Evolutionary conservation across 805 yeast species (phyloP), one percentile per base, ranked within the genome.

Genomic region (Cyberlindnera xylosilytica): DNA sequence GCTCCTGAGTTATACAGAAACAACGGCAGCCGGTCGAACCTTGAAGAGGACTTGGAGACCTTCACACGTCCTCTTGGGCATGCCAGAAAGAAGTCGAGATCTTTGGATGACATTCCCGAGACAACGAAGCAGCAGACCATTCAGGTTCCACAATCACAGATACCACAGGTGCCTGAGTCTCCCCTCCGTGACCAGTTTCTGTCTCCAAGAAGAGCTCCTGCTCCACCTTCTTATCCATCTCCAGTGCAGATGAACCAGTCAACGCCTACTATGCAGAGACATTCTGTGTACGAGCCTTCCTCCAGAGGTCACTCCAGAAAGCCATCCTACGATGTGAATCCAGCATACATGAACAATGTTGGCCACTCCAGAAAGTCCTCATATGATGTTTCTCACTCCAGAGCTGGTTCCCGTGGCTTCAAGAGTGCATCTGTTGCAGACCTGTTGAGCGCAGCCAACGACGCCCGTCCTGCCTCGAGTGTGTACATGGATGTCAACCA

Each of bases 131-230:
- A 40, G 10, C 40, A 38, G 31, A 39, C 24, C 24, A 38, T 31
- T 36, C 52, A 37, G 10, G 56, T 47, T 6, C 56, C 61, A 27
- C 39, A 49, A 15, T 47, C 58, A 5, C 54, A 49, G 38, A 22
- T 42, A 17, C 51, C 48, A 20, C 38, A 31, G 4, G 37, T 36
- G 11, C 51, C 51, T 45, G 36, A 51, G 15, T 38, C 48, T 6
- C 49, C 49, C 7, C 38, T 49, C 4, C 32, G 38, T 15, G 50
- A 60, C 8, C 59, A 69, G 27, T 82, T 81, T 56, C 62, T 71
- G 16, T 81, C 88, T 0, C 87, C 88, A n/a, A 70, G 88, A 62
- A 79, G 69, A 53, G 86, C 88, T 0, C 90, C 90, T 1, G 73
- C 73, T 39, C 88, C 88, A 1, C 89, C 89, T 3, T 53, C 70